These are phyloP conservation scores for Neoscytalidium dimidiatum DNA, from an alignment of 2,329 filamentous ascomycete genomes.

Conservation along the genomic window DNA sequence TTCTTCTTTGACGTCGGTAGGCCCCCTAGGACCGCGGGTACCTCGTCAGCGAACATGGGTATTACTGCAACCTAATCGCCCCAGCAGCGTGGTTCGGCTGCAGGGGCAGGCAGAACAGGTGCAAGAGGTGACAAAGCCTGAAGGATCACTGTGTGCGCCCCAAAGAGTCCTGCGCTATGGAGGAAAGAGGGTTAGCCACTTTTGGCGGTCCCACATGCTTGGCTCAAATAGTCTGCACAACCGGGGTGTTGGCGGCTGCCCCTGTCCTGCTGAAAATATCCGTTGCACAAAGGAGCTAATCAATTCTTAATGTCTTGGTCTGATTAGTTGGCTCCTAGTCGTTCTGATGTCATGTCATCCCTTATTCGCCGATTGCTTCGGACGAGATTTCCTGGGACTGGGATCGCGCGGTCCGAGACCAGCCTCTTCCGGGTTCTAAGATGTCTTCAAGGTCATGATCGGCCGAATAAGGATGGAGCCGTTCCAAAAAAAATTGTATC, in stretches of 20 bases:
- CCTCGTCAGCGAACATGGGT: background rate
- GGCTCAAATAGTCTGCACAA: background rate
- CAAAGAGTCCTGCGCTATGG: background rate
- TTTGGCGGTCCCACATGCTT: background rate
- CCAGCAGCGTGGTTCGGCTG: background rate
- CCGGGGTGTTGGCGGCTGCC: background rate
- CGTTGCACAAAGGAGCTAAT: background rate
- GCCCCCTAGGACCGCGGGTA: background rate
- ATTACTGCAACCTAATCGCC: background rate
- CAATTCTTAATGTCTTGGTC: background rate
- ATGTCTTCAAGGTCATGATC: background rate
- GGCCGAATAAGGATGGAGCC: background rate
- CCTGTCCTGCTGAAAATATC: background rate
- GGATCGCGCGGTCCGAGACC: background rate
- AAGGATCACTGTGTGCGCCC: background rate
- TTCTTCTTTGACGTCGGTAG: background rate
- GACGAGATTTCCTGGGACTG: background rate
- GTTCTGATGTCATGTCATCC: slow-evolving; percentile 2
- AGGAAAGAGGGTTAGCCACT: background rate
- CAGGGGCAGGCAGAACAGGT: background rate
- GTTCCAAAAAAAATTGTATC: background rate
- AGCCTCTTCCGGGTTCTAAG: background rate
- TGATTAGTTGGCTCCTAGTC: background rate
- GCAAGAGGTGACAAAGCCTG: background rate
- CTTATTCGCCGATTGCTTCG: background rate